Conservation (phyloP, 2,329 filamentous ascomycete genomes). For the Tricladium varicosporioides region DNA sequence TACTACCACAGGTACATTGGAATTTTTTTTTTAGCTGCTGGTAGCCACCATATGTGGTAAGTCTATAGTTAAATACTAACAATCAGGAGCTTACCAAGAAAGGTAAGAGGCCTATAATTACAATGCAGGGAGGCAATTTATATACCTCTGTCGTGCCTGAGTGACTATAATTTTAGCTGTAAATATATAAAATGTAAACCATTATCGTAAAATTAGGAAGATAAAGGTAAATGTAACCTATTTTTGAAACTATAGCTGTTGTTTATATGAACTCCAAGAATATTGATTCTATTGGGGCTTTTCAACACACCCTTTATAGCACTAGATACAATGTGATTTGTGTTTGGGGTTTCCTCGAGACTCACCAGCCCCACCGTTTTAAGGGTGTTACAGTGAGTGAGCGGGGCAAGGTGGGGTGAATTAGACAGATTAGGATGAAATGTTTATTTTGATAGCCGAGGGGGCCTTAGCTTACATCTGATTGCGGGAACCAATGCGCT, state of each 20-base stretch:
- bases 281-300: neutral
- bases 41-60: no score
- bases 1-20: no score
- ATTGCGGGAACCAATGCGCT: neutral
- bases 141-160: no score
- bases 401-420: neutral
- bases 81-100: no score
- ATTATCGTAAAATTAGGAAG: neutral
- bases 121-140: no score
- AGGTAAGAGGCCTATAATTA: no score
- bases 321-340: neutral
- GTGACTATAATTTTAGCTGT: neutral
- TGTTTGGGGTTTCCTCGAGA: neutral
- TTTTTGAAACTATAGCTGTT: neutral
- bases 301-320: neutral
- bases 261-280: neutral
- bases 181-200: neutral
- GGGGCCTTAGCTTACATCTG: neutral
- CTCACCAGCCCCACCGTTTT: neutral
- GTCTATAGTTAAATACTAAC: no score
- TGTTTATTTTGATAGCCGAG: neutral
- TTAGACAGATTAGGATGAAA: conserved; percentile 1
- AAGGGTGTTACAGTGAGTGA: neutral
- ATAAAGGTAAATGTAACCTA: neutral
- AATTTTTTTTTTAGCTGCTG: no score